Base-by-base conservation (phyloP, 2,329 filamentous ascomycete species). In the Sclerotinia glacialis region DNA sequence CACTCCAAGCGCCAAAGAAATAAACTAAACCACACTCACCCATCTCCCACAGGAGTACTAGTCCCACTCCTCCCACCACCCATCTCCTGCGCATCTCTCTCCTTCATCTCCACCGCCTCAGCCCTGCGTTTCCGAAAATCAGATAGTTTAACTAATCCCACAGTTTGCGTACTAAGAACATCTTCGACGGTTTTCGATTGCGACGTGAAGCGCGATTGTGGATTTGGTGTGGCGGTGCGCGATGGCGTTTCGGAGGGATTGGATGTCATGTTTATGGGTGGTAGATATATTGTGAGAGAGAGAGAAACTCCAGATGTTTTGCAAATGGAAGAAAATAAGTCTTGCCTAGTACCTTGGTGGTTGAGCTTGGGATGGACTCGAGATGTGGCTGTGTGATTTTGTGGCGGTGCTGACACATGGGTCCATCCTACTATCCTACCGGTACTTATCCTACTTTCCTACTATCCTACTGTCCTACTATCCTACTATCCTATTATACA, bases 51-150 rank as follows among this genome's bases (percentile, higher is more conserved):
- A 46, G 73, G 70, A 3, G 72, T 73, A 9, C 60, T 69, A 12
- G 67, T 67, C 11, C 69, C 71, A 52, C 70, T 73, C 28, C 62
- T 55, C 16, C 40, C 50, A 3, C 53, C 60, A 8, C 37, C 61
- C 50, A 82, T 83, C 71, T 91, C 89, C 74, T 88, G 87, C 16
- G 86, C 89, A 74, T 95, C 92, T 74, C 90, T 86, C 75, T 95
- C 92, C 75, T 95, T 94, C 76, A 92, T 89, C 78, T 97, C 94
- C 58, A 97, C 82, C n/a, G 93, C 92, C 78, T 97, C 92, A 72
- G 93, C 93, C 78, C 94, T 92, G 68, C 95, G 89, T 80, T 99
- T 98, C 78, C 94, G 92, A 78, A 96, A 98, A 77, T 98, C 95
- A 71, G 91, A 92, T 53, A 97, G 88, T 67, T 91, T 87, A 64